Evolutionary conservation across 768 basidiomycete genomes (phyloP), one percentile per base, ranked within the genome.

Genomic region (Clavaria fumosa): DNA sequence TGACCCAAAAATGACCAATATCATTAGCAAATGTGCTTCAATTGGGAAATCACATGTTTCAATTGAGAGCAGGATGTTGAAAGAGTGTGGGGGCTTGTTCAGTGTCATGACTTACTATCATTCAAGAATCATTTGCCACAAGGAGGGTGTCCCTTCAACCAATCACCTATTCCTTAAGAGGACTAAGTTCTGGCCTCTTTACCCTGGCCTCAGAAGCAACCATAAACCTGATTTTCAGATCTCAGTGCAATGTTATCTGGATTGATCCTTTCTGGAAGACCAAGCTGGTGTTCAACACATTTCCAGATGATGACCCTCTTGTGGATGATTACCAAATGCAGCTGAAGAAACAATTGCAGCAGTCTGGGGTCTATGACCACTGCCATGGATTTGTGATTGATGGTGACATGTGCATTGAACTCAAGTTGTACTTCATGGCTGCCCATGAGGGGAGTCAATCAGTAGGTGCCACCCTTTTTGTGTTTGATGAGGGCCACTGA

Each of bases 381-480:
- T 37, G 36, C 23, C 36, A 11, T 4, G 45, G 39, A 12, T 46
- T 46, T 31, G 35, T 42, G 4, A 42, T 38, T n/a, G 45, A 44
- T 15, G 45, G 43, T 14, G 45, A 46, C 23, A 35, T 46, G 42
- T 42, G 42, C 12, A 35, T 37, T 34, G 23, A 41, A 2, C 38
- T 42, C 37, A 27, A 22, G 26, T 35, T 40, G 4, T 41, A 44
- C 28, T 45, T 42, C 24, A 23, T 31, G 12, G 11, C 34, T 10
- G 18, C 17, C 5, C 37, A 23, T 24, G 17, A 26, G 17, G 32
- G 31, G 15, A 33, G 7, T 14, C 39, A 23, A 44, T 42, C 31
- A 10, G 43, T 41, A 7, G 39, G 15, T 27, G 23, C 22, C 23
- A 26, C 7, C 36, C 22, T 37, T 4, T 15, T 37, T 37, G 21